Conservation (phyloP, 371 early-diverging fungal genomes). For the Rhizopus sp. region DNA sequence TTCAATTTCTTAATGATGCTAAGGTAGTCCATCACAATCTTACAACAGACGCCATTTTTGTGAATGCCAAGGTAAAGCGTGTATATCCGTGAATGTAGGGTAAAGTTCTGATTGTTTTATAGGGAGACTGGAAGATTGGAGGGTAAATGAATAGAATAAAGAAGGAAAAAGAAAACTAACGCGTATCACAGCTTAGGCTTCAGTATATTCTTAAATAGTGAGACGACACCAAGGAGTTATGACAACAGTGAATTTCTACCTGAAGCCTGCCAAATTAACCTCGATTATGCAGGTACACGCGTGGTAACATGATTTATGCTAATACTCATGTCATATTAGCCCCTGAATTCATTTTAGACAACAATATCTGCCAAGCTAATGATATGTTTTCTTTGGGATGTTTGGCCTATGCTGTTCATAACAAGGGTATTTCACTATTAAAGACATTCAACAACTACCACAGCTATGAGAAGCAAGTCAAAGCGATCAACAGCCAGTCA, state of each 20-base stretch:
- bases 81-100: conserved; percentile 6
- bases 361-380: conserved; percentile 53
- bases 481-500: conserved; percentile 40
- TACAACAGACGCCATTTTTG: conserved; percentile 75
- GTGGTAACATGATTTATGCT: not conserved
- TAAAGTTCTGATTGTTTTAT: not conserved
- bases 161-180: not conserved
- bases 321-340: conserved; percentile 44
- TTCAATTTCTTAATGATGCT: conserved; percentile 76
- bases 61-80: conserved; percentile 72
- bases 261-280: conserved; percentile 63
- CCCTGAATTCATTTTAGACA: conserved; percentile 75
- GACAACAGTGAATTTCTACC: conserved; percentile 67
- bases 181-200: conserved; percentile 62
- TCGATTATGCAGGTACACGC: conserved; percentile 66
- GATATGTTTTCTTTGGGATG: conserved; percentile 88
- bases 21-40: conserved; percentile 82
- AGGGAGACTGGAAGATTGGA: conserved; percentile 92
- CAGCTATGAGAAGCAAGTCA: conserved; percentile 67
- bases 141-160: conserved; percentile 48
- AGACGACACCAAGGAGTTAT: conserved; percentile 37
- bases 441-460: conserved; percentile 66
- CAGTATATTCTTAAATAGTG: conserved; percentile 54
- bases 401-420: conserved; percentile 74
- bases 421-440: conserved; percentile 69